Base-by-base conservation (phyloP, 176 grass and related monocot species). In the Zoysia pacifica region DNA sequence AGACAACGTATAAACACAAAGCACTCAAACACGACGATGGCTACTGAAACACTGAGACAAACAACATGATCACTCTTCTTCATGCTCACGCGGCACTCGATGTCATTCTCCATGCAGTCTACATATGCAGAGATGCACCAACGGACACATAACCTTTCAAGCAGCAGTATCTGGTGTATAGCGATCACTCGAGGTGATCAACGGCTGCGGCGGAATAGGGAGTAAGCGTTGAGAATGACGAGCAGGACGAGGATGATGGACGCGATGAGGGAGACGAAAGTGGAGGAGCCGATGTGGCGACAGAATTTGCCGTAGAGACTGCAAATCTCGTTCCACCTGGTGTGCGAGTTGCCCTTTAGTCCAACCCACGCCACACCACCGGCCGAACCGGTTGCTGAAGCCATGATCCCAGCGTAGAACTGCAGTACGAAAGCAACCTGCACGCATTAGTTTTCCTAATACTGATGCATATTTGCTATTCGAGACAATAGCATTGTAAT, bases 311-410 rank as follows among this genome's bases (percentile, higher is more conserved):
- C 79, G 56, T 88, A 94, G 42, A 45, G 1, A 72, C 79, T 50
- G 82, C 94, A 97, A 16, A 97, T 67, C 79, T 94, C 86, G 64
- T 8, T 73, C 94, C 94, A 97, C 9, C 37, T 14, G 0, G 82
- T 83, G 73, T 97, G 89, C 3, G 87, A 74, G 82, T 97, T 94
- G 2, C 94, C 94, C 65, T 88, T 94, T 11, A 91, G 53, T 2
- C 86, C 94, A 10, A 91, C 7, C 83, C 93, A 97, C 12, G 94
- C 94, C 36, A 97, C 46, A 0, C 79, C 82, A 2, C 82, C 91
- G 0, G 52, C 84, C 1, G 89, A n/a, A 2, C 94, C 94, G 0
- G 89, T 91, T 18, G 91, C 94, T 7, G 91, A 97, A 16, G 94
- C 91, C 91, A 97, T 81, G 14, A 97, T 76, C 3, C 35, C 89